phyloP scores from a whole-genome alignment of 129 eudicot species.

The Escallonia herrerae region DNA sequence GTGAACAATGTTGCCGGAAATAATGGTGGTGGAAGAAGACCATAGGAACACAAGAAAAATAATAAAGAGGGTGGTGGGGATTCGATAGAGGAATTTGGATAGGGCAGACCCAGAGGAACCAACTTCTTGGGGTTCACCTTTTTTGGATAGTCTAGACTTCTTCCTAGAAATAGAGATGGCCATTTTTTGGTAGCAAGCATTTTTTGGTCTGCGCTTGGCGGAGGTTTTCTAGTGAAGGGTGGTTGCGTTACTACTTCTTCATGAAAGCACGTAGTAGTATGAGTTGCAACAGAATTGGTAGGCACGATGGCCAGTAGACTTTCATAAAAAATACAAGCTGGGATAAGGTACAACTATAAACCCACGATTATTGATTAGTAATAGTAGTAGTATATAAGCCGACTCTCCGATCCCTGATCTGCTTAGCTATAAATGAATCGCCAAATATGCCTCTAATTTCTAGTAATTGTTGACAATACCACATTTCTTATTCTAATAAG shows the following conservation, averaged over 20 bases:
- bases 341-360: too few relatives aligned
- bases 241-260: constrained; percentile 11
- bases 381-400: too few relatives aligned
- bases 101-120: constrained; percentile 26
- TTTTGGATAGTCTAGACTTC: constrained; percentile 37
- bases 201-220: background rate
- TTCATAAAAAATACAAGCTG: background rate
- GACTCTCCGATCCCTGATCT: too few relatives aligned
- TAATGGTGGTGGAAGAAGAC: constrained; percentile 65
- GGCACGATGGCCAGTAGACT: constrained; percentile 30
- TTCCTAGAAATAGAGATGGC: constrained; percentile 49
- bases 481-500: too few relatives aligned
- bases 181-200: constrained; percentile 23
- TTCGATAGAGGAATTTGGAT: constrained; percentile 32
- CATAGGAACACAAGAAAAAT: constrained; percentile 54
- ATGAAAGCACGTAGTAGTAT: constrained; percentile 45
- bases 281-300: constrained; percentile 17
- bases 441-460: too few relatives aligned
- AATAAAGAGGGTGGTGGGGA: constrained; percentile 54
- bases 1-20: constrained; percentile 69
- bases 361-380: too few relatives aligned
- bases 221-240: constrained; percentile 30
- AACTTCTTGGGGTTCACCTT: constrained; percentile 19
- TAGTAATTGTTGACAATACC: too few relatives aligned
- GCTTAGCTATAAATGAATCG: too few relatives aligned